Conservation (phyloP, 208 protist genomes). For the Herpetomonas tarakana region DNA sequence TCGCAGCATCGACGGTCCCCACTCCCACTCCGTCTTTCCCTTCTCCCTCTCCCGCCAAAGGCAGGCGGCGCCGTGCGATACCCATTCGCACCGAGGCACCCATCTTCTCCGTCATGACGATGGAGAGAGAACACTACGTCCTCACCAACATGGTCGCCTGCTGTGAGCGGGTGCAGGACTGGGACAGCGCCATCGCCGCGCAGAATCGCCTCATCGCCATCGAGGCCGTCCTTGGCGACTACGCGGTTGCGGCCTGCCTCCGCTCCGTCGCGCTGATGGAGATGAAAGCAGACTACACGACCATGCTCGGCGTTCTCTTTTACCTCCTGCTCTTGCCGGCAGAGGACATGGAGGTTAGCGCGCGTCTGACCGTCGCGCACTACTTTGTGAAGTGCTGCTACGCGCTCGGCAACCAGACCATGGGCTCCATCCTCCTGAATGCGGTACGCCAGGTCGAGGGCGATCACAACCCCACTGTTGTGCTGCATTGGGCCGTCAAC, state of each 20-base stretch:
- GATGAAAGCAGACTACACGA: slow-evolving; percentile 32
- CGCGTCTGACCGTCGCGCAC: slow-evolving; percentile 43
- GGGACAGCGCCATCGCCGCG: slow-evolving; percentile 37
- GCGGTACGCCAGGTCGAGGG: slow-evolving; percentile 43
- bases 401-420: slow-evolving; percentile 42
- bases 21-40: no score
- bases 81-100: no score
- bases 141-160: slow-evolving; percentile 65
- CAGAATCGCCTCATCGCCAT: slow-evolving; percentile 57
- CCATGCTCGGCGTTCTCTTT: slow-evolving; percentile 55
- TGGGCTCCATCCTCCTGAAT: slow-evolving; percentile 48
- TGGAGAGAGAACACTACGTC: slow-evolving; percentile 58
- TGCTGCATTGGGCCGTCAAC: slow-evolving; percentile 35
- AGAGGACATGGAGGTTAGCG: slow-evolving; percentile 36
- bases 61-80: neutral
- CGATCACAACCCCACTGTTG: slow-evolving; percentile 29
- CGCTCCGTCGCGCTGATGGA: slow-evolving; percentile 50
- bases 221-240: slow-evolving; percentile 38
- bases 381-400: slow-evolving; percentile 60
- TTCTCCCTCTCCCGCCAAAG: neutral
- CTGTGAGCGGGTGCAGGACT: slow-evolving; percentile 51
- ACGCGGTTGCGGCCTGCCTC: slow-evolving; percentile 41
- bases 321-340: slow-evolving; percentile 63
- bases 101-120: neutral
- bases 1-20: no score